Evolutionary conservation across 2,329 filamentous ascomycete species (phyloP), one percentile per base, ranked within the genome.

Genomic region (Nigrospora oryzae): DNA sequence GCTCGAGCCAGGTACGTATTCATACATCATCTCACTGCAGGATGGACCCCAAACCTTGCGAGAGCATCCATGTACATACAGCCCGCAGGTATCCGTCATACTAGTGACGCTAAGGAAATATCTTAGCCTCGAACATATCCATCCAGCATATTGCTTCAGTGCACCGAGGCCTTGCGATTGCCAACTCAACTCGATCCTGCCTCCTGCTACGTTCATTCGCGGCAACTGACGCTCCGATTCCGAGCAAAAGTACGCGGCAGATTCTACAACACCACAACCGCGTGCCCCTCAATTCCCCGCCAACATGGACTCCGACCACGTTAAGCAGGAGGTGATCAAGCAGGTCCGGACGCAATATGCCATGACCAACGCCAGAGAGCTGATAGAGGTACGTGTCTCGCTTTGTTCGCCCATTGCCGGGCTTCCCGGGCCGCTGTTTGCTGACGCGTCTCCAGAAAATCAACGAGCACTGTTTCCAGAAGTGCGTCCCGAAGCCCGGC

Each of bases 381-480:
- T 90, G 56, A 86, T 90, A 56, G 76, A 84, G 65, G 84, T 86
- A 70, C 44, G 70, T 40, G 31, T 36, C 34, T 31, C 34, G 11
- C 32, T 40, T 38, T 36, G 5, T 36, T 6, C 15, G 11, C 11
- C 12, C 14, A 7, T 11, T 2, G 31, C 11, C 16, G 12, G 11
- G 11, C 1, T 17, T 4, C 31, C 31, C 12, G 31, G 39, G 12
- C 15, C 15, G 17, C 11, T 41, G 31, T 33, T 23, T 17, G 4
- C n/a, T 3, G 16, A 12, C 4, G 16, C 8, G 31, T 16, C 19
- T 16, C 23, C 48, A 89, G 83, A 89, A 86, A 78, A 76, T 90
- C 64, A 87, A 89, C 66, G 77, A 86, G 56, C 81, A 84, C 66
- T 91, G 86, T 71, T 91, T 89, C 69, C 79, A 86, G 39, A 82